Evolutionary conservation across 345 rosid genomes (phyloP), one percentile per base, ranked within the genome.

Genomic region (Aurinia saxatilis): DNA sequence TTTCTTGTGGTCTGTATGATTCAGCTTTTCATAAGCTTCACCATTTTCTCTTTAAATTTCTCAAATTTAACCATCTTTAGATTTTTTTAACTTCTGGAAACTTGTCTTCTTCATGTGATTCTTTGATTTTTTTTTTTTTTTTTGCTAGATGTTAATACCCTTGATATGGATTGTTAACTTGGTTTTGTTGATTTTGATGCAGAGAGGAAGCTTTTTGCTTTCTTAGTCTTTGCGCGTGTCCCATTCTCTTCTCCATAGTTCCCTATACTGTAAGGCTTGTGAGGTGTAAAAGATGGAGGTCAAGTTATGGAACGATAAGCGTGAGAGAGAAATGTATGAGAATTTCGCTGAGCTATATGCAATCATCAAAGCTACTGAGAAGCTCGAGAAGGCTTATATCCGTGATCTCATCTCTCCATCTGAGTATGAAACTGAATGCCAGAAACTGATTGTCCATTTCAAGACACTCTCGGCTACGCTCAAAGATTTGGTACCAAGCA

Each of bases 331-430:
- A 63, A 87, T 90, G 97, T 87, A 85, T 25, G 99, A 90, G 68
- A 93, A 90, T 54, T 93, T 93, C 63, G 92, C 96, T 0, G 97
- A 90, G 87, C 87, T 93, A 7, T 93, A 79, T 34, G 99, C 99
- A 13, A 93, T 93, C 48, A 86, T 93, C 65, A 89, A 87, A 64
- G 96, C 96, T 49, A 90, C 96, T 0, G 96, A 93, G 84, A 93
- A 93, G 87, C 92, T 93, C 19, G 99, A 90, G 57, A 90, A 90
- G 66, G 95, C 91, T 0, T 93, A 93, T 30, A 73, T 93, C 37
- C 95, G 96, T 9, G 99, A 90, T 63, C 72, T 90, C 5, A 72
- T 93, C 30, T 39, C 87, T 6, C 84, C 99, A 3, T 77, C 85
- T 0, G 89, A 88, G 7, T 93, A 93, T 2, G 99, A 93, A 71